These are phyloP conservation scores for Aspergillus amoenus DNA, from an alignment of 2,329 filamentous ascomycete genomes.

Conservation along the genomic window DNA sequence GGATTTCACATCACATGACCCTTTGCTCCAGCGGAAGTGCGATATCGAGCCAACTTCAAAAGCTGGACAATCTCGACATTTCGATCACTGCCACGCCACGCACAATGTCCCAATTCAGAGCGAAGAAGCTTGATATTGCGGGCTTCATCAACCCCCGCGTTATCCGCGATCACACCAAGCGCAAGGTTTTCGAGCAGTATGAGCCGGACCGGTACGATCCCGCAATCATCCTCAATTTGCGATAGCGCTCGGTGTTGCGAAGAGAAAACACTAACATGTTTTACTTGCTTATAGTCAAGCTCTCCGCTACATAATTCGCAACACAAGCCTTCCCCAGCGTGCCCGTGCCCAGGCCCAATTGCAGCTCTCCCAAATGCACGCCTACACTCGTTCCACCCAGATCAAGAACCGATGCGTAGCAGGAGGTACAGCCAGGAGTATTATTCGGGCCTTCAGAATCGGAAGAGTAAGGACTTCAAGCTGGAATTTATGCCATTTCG, in stretches of 20 bases:
- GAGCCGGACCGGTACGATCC: constrained; percentile 77
- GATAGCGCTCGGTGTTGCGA: not conserved
- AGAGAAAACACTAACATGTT: not conserved
- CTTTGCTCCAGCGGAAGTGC: not conserved
- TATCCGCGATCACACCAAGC: constrained; percentile 94
- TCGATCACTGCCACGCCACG: not conserved
- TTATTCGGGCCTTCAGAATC: constrained; percentile 92
- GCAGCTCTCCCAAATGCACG: constrained; percentile 91
- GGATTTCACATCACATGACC: constrained; percentile 1
- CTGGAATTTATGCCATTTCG: too few species aligned
- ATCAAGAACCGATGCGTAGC: constrained; percentile 91
- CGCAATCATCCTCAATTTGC: not conserved
- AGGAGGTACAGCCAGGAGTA: constrained; percentile 84
- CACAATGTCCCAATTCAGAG: constrained; percentile 79
- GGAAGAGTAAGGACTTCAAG: constrained; percentile 65
- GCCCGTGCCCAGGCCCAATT: constrained; percentile 89
- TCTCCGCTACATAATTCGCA: constrained; percentile 87
- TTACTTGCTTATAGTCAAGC: constrained; percentile 66
- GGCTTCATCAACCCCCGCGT: constrained; percentile 83
- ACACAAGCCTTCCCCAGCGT: constrained; percentile 78
- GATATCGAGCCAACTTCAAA: not conserved
- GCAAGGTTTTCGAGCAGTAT: constrained; percentile 81
- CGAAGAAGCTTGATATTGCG: constrained; percentile 86
- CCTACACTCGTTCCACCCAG: constrained; percentile 89
- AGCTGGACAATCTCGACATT: not conserved